phyloP scores from a whole-genome alignment of 345 rosid genomes.

The Salix caprea region DNA sequence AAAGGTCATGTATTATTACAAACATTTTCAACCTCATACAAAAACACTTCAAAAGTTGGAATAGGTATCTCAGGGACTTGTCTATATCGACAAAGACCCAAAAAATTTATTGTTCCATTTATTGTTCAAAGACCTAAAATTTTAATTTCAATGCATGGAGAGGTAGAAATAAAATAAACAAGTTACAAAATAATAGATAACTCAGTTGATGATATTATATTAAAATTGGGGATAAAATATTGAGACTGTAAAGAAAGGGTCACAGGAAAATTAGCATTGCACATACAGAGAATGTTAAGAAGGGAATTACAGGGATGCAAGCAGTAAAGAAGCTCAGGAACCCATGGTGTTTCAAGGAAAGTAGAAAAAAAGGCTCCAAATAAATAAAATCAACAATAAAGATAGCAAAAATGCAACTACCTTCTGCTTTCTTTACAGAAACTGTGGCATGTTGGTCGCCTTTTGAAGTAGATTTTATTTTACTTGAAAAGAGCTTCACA shows the following conservation, averaged over 20 bases:
- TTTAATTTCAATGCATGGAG: too few relatives aligned
- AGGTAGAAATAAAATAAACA: too few relatives aligned
- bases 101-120: background rate
- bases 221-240: too few relatives aligned
- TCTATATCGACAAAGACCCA: background rate
- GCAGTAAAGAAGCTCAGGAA: too few relatives aligned
- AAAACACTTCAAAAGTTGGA: background rate
- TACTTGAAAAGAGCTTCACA: conserved; percentile 58
- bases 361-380: background rate
- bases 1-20: background rate
- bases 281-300: too few relatives aligned
- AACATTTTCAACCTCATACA: background rate
- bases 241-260: too few relatives aligned
- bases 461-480: conserved; percentile 27
- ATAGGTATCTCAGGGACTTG: background rate
- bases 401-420: conserved; percentile 26
- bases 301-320: too few relatives aligned
- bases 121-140: too few relatives aligned
- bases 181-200: too few relatives aligned
- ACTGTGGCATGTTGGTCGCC: conserved; percentile 17
- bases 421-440: conserved; percentile 48
- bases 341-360: background rate
- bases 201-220: too few relatives aligned
- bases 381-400: background rate
- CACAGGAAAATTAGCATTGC: too few relatives aligned